A percentile compares a stretch with the other conserved stretches of the same genome.
Evolutionary conservation across 2,329 filamentous ascomycete genomes (phyloP).

Genomic region (Nemania sp.): DNA sequence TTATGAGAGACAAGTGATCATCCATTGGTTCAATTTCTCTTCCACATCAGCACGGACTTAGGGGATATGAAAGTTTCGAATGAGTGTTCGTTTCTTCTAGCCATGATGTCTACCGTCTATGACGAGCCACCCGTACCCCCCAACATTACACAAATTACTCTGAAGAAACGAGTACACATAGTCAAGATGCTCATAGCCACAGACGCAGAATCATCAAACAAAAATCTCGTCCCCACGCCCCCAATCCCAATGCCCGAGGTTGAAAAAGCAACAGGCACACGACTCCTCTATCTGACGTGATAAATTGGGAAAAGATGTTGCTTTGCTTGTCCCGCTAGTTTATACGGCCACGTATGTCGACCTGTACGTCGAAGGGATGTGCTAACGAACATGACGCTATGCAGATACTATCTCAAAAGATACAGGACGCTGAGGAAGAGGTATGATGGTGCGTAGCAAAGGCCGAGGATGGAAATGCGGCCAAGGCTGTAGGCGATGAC

Average conservation of each 20-base stretch:
- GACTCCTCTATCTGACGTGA: not conserved
- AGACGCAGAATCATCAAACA: not conserved
- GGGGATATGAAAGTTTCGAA: conserved; percentile 76
- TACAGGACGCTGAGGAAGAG: conserved; percentile 84
- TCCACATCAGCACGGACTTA: no score
- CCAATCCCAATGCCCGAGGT: not conserved
- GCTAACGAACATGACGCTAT: conserved; percentile 26
- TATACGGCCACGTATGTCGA: no score
- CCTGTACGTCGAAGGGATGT: conserved; percentile 24
- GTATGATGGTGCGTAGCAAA: conserved; percentile 59
- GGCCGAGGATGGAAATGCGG: not conserved
- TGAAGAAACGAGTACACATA: conserved; percentile 4
- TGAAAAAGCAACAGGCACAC: not conserved
- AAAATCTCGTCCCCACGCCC: conserved; percentile 4
- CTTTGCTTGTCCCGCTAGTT: no score
- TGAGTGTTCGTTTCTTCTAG: conserved; percentile 8
- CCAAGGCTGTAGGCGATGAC: not conserved
- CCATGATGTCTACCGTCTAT: conserved; percentile 16
- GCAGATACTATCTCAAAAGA: conserved; percentile 86
- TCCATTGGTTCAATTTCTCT: no score
- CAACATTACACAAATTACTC: conserved; percentile 3
- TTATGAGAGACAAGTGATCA: no score
- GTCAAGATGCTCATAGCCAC: conserved; percentile 6
- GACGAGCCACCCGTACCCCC: conserved; percentile 1
- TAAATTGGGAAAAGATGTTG: not conserved